A percentile compares a stretch with the other conserved stretches of the same genome.
Conservation (phyloP, 495 filamentous ascomycete genomes). For the Parachaetomium inaequale region DNA sequence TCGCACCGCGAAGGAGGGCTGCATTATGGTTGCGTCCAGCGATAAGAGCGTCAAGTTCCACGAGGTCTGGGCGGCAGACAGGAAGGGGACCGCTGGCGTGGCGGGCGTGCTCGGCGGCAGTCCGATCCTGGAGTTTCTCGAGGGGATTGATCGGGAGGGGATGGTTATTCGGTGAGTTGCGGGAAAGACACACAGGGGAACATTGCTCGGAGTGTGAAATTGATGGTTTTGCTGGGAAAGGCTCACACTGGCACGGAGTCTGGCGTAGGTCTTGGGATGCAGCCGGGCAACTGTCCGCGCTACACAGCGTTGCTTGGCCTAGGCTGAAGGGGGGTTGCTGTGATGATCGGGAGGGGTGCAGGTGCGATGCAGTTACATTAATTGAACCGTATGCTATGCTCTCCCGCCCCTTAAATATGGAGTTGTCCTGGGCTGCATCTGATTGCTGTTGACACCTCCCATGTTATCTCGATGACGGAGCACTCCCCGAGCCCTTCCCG, state of each 20-base stretch:
- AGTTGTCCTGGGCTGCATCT: not conserved
- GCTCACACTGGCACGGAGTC: not conserved
- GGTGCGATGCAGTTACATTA: not conserved
- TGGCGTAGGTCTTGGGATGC: not conserved
- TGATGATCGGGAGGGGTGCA: not conserved
- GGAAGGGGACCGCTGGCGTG: constrained; percentile 52
- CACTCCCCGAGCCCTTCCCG: no score
- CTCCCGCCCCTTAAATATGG: not conserved
- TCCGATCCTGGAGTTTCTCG: constrained; percentile 78
- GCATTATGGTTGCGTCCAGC: constrained; percentile 89
- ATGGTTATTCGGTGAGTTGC: constrained; percentile 51
- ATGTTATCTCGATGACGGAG: not conserved
- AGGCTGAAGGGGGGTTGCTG: not conserved
- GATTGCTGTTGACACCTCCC: not conserved
- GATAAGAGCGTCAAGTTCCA: constrained; percentile 96
- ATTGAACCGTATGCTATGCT: constrained; percentile 5
- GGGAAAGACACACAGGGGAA: not conserved
- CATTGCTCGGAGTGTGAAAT: not conserved
- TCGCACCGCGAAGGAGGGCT: constrained; percentile 75
- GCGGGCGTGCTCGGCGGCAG: constrained; percentile 77
- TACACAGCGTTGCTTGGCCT: constrained; percentile 13
- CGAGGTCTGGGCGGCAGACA: constrained; percentile 77
- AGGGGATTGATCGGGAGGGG: constrained; percentile 79
- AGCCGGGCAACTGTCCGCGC: not conserved
- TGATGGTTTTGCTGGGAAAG: not conserved